Conservation (phyloP, 2,329 filamentous ascomycete species). For the Chaetomium sp. region DNA sequence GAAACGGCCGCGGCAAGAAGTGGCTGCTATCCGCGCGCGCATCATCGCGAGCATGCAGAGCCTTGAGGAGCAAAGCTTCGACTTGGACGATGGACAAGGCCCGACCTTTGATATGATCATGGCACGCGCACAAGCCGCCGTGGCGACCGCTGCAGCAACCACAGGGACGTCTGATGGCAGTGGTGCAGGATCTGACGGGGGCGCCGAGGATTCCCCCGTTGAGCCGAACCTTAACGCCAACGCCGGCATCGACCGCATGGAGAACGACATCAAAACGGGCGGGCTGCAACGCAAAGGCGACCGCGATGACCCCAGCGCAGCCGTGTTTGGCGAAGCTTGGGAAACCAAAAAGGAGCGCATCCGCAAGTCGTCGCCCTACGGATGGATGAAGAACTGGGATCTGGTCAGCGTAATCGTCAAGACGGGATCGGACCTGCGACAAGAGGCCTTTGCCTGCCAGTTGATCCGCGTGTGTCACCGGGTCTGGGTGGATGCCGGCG, state of each 20-base stretch:
- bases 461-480: slow-evolving; percentile 74
- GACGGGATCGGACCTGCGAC: slow-evolving; percentile 73
- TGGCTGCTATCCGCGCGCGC: slow-evolving; percentile 75
- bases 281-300: slow-evolving; percentile 75
- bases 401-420: slow-evolving; percentile 82
- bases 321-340: slow-evolving; percentile 84
- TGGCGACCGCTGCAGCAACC: slow-evolving; percentile 31
- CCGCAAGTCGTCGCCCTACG: slow-evolving; percentile 74
- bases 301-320: slow-evolving; percentile 77
- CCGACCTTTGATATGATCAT: slow-evolving; percentile 81
- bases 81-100: slow-evolving; percentile 62
- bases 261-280: slow-evolving; percentile 82
- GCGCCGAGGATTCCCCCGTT: slow-evolving; percentile 45
- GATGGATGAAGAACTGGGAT: slow-evolving; percentile 88
- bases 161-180: slow-evolving; percentile 20
- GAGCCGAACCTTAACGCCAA: slow-evolving; percentile 56
- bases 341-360: slow-evolving; percentile 78
- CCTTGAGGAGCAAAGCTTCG: slow-evolving; percentile 78
- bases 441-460: slow-evolving; percentile 83
- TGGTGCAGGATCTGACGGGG: slow-evolving; percentile 32
- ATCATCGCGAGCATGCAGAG: slow-evolving; percentile 90
- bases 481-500: slow-evolving; percentile 69
- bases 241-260: slow-evolving; percentile 76
- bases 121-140: slow-evolving; percentile 54
- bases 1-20: slow-evolving; percentile 72